Conservation (phyloP, 192 early-diverging fungal genomes). For the Backusella westeae region DNA sequence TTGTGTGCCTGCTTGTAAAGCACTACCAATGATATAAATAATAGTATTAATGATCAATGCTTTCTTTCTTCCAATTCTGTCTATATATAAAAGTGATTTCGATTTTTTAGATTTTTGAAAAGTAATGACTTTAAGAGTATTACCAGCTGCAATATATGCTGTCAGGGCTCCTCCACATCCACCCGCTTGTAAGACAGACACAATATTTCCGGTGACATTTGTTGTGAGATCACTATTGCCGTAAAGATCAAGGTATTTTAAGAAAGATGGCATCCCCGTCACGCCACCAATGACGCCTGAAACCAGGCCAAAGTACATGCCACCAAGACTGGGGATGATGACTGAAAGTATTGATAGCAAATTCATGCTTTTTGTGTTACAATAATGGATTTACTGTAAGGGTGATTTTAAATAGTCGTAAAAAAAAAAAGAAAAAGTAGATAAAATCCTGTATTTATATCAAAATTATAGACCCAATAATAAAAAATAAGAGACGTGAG, state of each 20-base stretch:
- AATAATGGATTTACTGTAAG: neutral
- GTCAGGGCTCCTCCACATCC: neutral
- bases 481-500: neutral
- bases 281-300: slow-evolving; percentile 1
- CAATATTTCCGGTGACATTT: neutral
- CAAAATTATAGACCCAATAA: neutral
- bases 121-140: neutral
- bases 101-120: too few species aligned
- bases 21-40: slow-evolving; percentile 3
- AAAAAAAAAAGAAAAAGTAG: neutral
- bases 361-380: slow-evolving; percentile 5
- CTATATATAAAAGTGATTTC: neutral
- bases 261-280: neutral
- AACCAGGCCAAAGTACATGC: neutral
- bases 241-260: neutral
- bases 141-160: slow-evolving; percentile 8
- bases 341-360: neutral
- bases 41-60: neutral
- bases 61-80: slow-evolving; percentile 7
- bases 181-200: slow-evolving; percentile 6
- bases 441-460: neutral
- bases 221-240: neutral
- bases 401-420: neutral
- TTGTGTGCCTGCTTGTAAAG: slow-evolving; percentile 4
- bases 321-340: slow-evolving; percentile 1